Evolutionary conservation across 192 early-diverging fungal species (phyloP), one percentile per base, ranked within the genome.

Genomic region (Linnemannia schmuckeri): DNA sequence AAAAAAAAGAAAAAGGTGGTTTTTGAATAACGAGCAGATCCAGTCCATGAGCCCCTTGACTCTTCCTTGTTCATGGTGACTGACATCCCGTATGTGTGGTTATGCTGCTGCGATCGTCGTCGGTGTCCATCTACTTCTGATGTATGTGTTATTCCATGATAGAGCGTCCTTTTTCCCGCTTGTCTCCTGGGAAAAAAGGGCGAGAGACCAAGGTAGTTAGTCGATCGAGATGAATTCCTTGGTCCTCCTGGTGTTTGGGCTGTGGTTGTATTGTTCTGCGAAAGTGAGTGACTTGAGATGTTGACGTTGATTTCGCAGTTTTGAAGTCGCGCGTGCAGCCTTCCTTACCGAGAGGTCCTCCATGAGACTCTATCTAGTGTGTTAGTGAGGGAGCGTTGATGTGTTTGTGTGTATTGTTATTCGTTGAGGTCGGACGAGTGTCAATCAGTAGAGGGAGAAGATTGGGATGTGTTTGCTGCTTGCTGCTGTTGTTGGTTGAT

Each of bases 331-430:
- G 47, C 7, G 33, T 12, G 33, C 20, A 24, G 30, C 55, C 13
- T 38, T 76, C 22, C 69, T 85, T 85, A 85, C 83, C 83, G 77
- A 44, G 20, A 79, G 63, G 78, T 85, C 83, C 79, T 85, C 83
- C 83, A 85, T 85, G 77, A n/a, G 77, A 70, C 30, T 24, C 44
- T 15, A 15, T 46, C 42, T 27, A 33, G 42, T 12, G 30, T 46
- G 52, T 57, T 52, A 35, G 20, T 75, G 73, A 30, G 13, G 70
- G n/a, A 37, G 20, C 30, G 54, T 22, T 55, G 70, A 52, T 52
- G 49, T 18, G 47, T 42, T n/a, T 57, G 61, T 33, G 27, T 17
- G 55, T 66, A 30, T 13, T 35, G n/a, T 66, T 24, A 24, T 10
- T 77, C 10, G 49, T 10, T 61, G 70, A 42, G 40, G 40, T 41